phyloP scores from a whole-genome alignment of 805 yeast genomes.

The Yamadazyma olivae region DNA sequence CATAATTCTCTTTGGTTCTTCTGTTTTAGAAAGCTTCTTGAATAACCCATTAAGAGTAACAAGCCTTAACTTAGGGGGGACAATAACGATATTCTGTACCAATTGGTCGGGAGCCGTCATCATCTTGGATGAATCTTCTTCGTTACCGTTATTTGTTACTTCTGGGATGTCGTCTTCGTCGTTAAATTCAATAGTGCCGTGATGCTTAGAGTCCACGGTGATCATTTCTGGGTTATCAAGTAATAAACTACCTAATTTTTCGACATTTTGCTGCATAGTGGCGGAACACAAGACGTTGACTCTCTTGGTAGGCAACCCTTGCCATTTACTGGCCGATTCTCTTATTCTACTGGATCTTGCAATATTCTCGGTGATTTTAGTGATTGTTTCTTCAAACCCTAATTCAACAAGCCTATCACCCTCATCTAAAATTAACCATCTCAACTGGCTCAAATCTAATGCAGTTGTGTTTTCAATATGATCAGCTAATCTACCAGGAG shows the following conservation, averaged over 20 bases:
- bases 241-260: conserved; percentile 75
- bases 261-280: conserved; percentile 78
- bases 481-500: conserved; percentile 95
- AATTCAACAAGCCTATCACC: conserved; percentile 95
- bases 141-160: conserved; percentile 7
- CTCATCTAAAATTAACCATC: conserved; percentile 93
- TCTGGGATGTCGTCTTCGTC: conserved; percentile 14
- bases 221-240: conserved; percentile 73
- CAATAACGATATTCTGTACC: conserved; percentile 72
- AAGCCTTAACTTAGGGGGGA: conserved; percentile 87
- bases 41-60: conserved; percentile 75
- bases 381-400: conserved; percentile 92
- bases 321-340: conserved; percentile 38
- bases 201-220: conserved; percentile 29
- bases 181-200: conserved; percentile 28
- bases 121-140: not conserved
- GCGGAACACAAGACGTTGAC: conserved; percentile 91
- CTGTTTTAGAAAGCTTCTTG: conserved; percentile 34
- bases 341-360: conserved; percentile 42
- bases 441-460: conserved; percentile 65
- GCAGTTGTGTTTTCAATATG: conserved; percentile 87
- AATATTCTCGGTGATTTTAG: conserved; percentile 65
- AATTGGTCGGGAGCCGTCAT: conserved; percentile 85
- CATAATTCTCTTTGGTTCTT: conserved; percentile 51
- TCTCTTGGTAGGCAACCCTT: conserved; percentile 64